phyloP scores from a whole-genome alignment of 345 rosid species.

The Murraya koenigii region DNA sequence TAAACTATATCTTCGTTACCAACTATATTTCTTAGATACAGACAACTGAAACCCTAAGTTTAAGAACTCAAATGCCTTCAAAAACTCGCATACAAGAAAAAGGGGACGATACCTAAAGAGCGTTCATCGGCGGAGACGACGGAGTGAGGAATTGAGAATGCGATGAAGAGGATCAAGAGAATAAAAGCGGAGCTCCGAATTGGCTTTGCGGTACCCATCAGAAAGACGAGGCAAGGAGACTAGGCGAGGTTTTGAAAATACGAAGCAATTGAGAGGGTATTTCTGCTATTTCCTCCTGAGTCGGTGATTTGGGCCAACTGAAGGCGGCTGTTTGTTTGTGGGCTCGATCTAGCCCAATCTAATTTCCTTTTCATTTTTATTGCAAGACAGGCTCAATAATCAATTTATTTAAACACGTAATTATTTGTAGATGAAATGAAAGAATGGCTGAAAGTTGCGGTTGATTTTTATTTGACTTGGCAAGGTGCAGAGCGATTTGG shows the following conservation, averaged over 20 bases:
- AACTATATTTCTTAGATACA: not conserved
- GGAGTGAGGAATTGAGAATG: conserved; percentile 20
- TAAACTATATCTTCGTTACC: not conserved
- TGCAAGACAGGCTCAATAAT: no score
- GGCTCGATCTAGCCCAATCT: not conserved
- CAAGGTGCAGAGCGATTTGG: no score
- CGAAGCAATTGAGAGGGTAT: conserved; percentile 16
- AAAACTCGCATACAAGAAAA: not conserved
- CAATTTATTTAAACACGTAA: no score
- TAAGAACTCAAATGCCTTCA: conserved; percentile 6
- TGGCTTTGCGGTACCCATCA: conserved; percentile 30
- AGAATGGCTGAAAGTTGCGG: no score
- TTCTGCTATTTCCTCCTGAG: conserved; percentile 23
- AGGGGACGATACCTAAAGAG: conserved; percentile 37
- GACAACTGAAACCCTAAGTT: conserved; percentile 35
- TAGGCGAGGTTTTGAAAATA: conserved; percentile 36
- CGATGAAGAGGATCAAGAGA: conserved; percentile 26
- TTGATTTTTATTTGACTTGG: no score
- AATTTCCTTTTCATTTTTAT: no score
- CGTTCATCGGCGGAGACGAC: conserved; percentile 29
- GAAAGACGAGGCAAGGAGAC: conserved; percentile 10
- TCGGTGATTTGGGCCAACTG: not conserved
- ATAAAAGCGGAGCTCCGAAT: conserved; percentile 32
- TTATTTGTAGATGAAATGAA: no score
- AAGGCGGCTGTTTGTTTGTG: not conserved